Conservation (phyloP, 441 rosid genomes). For the Jatropha podagrica region DNA sequence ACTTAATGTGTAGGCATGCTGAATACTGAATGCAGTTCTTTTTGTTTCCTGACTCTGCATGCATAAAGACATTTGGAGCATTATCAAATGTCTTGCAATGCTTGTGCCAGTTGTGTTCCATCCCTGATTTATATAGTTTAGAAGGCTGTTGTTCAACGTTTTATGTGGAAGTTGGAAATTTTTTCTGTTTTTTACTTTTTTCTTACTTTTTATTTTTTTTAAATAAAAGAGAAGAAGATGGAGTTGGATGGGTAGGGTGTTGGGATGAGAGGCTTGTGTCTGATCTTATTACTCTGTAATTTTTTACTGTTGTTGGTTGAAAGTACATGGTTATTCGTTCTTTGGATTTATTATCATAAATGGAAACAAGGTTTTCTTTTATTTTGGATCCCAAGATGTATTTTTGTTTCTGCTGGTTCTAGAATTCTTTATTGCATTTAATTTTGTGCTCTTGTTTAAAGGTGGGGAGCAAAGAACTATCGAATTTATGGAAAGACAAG, state of each 20-base stretch:
- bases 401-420: conserved; percentile 8
- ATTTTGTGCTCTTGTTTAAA: conserved; percentile 29
- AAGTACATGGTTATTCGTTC: neutral
- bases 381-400: neutral
- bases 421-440: conserved; percentile 10
- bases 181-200: neutral
- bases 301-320: no score
- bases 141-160: neutral
- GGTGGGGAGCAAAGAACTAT: conserved; percentile 96
- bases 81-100: neutral
- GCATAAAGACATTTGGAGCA: no score
- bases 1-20: no score
- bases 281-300: neutral
- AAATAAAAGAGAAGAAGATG: neutral
- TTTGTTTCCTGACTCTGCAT: no score
- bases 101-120: neutral
- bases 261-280: neutral
- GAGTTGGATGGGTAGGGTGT: neutral
- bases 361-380: neutral
- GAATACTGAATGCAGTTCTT: neutral
- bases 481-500: conserved; percentile 90
- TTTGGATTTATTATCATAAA: neutral
- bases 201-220: neutral
- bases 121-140: neutral
- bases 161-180: neutral